Conservation (phyloP, 495 filamentous ascomycete genomes). For the Astrothelium macrocarpum region DNA sequence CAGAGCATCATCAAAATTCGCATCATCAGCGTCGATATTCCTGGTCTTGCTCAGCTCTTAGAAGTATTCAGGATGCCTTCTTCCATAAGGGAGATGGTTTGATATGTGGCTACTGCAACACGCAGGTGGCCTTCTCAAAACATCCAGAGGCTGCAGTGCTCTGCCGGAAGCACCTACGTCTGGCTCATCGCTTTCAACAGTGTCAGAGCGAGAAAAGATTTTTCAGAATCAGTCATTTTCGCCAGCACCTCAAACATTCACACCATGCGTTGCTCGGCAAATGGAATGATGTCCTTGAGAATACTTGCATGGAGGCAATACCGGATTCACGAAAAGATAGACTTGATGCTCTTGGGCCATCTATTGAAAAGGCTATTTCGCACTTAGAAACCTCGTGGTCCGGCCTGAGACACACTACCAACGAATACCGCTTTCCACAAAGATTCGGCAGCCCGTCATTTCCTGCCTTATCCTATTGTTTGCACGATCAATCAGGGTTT, state of each 20-base stretch:
- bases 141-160: background rate
- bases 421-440: background rate
- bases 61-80: background rate
- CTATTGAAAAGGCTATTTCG: background rate
- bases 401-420: background rate
- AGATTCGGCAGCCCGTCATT: background rate
- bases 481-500: background rate
- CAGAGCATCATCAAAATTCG: background rate
- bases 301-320: background rate
- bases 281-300: background rate
- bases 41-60: background rate
- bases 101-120: background rate
- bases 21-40: background rate
- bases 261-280: background rate
- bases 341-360: background rate
- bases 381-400: background rate
- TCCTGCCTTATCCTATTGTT: background rate
- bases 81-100: background rate
- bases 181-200: background rate
- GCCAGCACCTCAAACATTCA: background rate
- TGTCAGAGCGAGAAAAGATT: background rate
- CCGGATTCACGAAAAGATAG: background rate
- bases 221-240: background rate
- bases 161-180: background rate
- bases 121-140: background rate